Evolutionary conservation across 805 yeast genomes (phyloP).

Genomic region (Nakazawaea ambrosiae): DNA sequence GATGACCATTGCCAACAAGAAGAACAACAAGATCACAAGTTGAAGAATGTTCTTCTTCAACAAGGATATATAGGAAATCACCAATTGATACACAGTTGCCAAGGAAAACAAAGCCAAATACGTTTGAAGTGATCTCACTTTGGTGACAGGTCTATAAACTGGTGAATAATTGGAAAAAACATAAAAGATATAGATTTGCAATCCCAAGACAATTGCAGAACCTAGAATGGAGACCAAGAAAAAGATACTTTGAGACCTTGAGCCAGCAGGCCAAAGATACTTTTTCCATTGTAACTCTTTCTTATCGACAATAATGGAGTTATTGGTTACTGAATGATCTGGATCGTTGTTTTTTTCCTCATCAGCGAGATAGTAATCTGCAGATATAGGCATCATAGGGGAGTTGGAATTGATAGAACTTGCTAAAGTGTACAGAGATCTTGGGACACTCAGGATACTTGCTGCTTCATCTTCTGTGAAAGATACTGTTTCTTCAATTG

Average conservation of each 20-base stretch:
- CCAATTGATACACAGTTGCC: conserved; percentile 34
- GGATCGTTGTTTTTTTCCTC: not conserved
- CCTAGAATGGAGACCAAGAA: conserved; percentile 25
- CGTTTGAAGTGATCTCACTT: conserved; percentile 23
- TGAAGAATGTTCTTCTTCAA: conserved; percentile 30
- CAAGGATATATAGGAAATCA: conserved; percentile 28
- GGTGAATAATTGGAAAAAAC: conserved; percentile 20
- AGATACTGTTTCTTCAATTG: too few species aligned
- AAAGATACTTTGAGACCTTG: conserved; percentile 12
- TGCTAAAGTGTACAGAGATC: not conserved
- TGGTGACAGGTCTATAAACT: conserved; percentile 21
- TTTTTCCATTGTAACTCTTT: too few species aligned
- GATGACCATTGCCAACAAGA: conserved; percentile 33
- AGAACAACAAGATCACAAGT: conserved; percentile 26
- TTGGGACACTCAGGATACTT: not conserved
- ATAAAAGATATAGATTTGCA: conserved; percentile 34
- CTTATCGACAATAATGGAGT: too few species aligned
- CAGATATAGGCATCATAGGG: too few species aligned
- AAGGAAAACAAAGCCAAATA: conserved; percentile 36
- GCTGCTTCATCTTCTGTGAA: too few species aligned
- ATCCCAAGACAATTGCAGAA: conserved; percentile 27
- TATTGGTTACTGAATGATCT: too few species aligned
- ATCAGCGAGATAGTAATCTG: too few species aligned
- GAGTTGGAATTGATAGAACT: too few species aligned
- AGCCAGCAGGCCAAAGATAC: conserved; percentile 1